These are phyloP conservation scores for Myochromella boudieri DNA, from an alignment of 768 basidiomycete species.

Conservation along the genomic window DNA sequence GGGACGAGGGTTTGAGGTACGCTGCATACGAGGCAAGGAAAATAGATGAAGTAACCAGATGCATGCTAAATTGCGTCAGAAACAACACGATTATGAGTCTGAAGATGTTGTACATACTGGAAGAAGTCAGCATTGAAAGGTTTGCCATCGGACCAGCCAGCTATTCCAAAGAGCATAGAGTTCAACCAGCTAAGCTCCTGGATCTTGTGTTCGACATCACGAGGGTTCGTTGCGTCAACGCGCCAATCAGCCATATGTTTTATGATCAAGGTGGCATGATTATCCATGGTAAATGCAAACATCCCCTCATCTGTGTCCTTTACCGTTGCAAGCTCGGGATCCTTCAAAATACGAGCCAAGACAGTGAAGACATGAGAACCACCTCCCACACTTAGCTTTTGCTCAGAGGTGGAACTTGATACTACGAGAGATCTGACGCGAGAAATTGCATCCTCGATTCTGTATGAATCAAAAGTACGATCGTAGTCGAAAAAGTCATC, in stretches of 20 bases:
- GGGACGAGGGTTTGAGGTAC: slow-evolving; percentile 38
- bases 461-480: not conserved
- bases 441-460: slow-evolving; percentile 10
- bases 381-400: not conserved
- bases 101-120: slow-evolving; percentile 13
- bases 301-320: slow-evolving; percentile 11
- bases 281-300: slow-evolving; percentile 12
- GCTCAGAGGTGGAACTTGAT: not conserved
- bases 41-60: slow-evolving; percentile 62
- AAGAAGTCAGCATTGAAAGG: slow-evolving; percentile 24
- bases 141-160: slow-evolving; percentile 17
- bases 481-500: slow-evolving; percentile 15
- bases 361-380: slow-evolving; percentile 20
- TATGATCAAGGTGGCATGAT: slow-evolving; percentile 6
- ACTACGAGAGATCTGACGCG: slow-evolving; percentile 15
- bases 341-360: slow-evolving; percentile 18
- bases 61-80: slow-evolving; percentile 45
- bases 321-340: slow-evolving; percentile 17
- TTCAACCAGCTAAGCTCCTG: slow-evolving; percentile 23
- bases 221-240: slow-evolving; percentile 14
- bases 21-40: slow-evolving; percentile 55
- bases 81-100: not conserved
- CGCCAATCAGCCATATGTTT: slow-evolving; percentile 18
- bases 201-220: slow-evolving; percentile 16
- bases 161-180: slow-evolving; percentile 19